Percentiles rank a stretch among this genome's conserved stretches.
phyloP scores from a whole-genome alignment of 2,329 filamentous ascomycete genomes.

The Neurospora sp. region DNA sequence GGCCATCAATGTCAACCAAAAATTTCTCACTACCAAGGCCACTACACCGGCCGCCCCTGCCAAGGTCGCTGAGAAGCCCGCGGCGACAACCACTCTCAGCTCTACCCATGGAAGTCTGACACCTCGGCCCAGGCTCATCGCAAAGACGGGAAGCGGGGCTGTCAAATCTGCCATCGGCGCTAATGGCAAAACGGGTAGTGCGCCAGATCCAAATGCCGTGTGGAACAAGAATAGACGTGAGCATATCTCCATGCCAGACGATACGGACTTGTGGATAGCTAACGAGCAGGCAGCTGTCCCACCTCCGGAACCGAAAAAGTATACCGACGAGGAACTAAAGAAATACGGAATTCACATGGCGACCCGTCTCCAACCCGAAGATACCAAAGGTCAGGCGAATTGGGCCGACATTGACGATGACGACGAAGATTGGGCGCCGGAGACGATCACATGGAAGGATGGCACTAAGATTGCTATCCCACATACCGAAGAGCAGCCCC shows the following conservation, averaged over 20 bases:
- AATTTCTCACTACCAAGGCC: conserved; percentile 66
- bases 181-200: conserved; percentile 49
- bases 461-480: conserved; percentile 73
- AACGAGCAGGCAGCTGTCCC: conserved; percentile 39
- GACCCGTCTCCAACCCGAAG: conserved; percentile 65
- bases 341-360: conserved; percentile 82
- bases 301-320: conserved; percentile 64
- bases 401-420: conserved; percentile 89
- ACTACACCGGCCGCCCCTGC: conserved; percentile 31
- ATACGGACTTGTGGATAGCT: conserved; percentile 15
- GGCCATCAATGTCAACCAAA: conserved; percentile 76
- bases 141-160: conserved; percentile 57
- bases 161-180: conserved; percentile 31
- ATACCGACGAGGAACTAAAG: conserved; percentile 79
- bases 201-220: conserved; percentile 63
- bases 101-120: conserved; percentile 36
- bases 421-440: conserved; percentile 77
- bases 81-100: conserved; percentile 31
- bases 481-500: conserved; percentile 42
- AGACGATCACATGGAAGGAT: conserved; percentile 80
- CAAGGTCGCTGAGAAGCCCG: conserved; percentile 42
- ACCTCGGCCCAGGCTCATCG: conserved; percentile 62
- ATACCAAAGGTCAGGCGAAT: conserved; percentile 64
- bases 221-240: conserved; percentile 86
- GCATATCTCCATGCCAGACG: conserved; percentile 21